phyloP scores from a whole-genome alignment of 2,329 filamentous ascomycete species.

The Colletotrichum echinochloae region DNA sequence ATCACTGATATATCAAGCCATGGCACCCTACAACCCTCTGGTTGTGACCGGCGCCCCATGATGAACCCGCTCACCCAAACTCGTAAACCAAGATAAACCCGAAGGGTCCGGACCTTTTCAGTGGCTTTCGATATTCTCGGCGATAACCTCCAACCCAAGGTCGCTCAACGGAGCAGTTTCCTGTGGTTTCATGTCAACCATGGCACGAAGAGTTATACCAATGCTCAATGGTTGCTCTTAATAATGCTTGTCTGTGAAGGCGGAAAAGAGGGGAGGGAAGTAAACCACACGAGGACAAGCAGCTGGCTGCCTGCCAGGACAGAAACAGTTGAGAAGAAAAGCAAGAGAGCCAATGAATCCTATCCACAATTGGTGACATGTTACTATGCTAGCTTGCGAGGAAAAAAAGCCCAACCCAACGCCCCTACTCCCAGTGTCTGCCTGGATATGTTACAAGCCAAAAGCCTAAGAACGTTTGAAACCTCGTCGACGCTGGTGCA shows the following conservation, averaged over 20 bases:
- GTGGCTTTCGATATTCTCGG: no score
- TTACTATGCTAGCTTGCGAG: conserved; percentile 8
- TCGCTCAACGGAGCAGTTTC: no score
- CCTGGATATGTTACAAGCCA: conserved; percentile 18
- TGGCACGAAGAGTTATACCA: background rate
- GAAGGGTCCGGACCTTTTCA: no score
- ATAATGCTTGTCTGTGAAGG: background rate
- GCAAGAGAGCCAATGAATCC: background rate
- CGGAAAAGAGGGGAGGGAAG: background rate
- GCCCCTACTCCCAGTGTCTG: conserved; percentile 28
- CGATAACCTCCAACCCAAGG: no score
- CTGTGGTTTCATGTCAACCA: no score
- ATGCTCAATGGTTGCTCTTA: background rate
- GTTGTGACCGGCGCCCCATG: no score
- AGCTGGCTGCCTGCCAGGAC: background rate
- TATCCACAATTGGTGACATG: background rate
- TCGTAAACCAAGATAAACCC: no score
- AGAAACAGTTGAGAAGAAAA: background rate
- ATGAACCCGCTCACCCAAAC: no score
- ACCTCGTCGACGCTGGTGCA: background rate
- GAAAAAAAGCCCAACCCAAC: conserved; percentile 20
- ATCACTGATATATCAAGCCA: no score
- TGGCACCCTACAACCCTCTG: no score
- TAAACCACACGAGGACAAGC: background rate
- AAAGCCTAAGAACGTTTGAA: background rate